A percentile compares a stretch with the other conserved stretches of the same genome.
phyloP scores from a whole-genome alignment of 169 alveolate species.

The Plasmodium malariae region DNA sequence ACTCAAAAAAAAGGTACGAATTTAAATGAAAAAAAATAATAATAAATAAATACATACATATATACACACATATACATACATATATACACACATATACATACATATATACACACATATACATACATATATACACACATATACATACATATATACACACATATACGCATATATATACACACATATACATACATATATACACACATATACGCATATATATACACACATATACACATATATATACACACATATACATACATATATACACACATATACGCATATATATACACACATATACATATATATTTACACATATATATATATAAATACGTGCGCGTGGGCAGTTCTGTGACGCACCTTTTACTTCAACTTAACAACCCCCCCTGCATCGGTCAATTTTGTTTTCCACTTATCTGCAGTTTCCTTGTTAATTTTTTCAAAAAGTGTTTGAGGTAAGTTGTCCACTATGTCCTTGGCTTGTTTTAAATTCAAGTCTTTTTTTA shows the following conservation, averaged over 20 bases:
- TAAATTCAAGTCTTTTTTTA: constrained; percentile 78
- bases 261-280: constrained; percentile 1
- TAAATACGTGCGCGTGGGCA: no score
- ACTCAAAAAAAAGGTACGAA: no score
- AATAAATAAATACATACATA: no score
- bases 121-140: no score
- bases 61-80: no score
- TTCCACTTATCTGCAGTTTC: constrained; percentile 81
- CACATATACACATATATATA: neutral
- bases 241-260: neutral
- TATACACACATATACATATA: neutral
- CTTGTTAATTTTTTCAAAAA: constrained; percentile 74
- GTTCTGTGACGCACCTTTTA: neutral
- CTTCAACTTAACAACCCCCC: constrained; percentile 75
- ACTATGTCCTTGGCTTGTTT: constrained; percentile 83
- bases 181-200: constrained; percentile 11
- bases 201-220: neutral
- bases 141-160: no score
- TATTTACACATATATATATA: neutral
- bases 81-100: no score
- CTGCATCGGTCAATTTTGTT: constrained; percentile 73
- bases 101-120: no score
- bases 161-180: neutral
- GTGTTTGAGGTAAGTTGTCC: constrained; percentile 83
- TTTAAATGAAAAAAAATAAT: no score